A percentile compares a stretch with the other conserved stretches of the same genome.
Evolutionary conservation across 75 land plant species (phyloP).

Genomic region (Adiantum capillusveneris): DNA sequence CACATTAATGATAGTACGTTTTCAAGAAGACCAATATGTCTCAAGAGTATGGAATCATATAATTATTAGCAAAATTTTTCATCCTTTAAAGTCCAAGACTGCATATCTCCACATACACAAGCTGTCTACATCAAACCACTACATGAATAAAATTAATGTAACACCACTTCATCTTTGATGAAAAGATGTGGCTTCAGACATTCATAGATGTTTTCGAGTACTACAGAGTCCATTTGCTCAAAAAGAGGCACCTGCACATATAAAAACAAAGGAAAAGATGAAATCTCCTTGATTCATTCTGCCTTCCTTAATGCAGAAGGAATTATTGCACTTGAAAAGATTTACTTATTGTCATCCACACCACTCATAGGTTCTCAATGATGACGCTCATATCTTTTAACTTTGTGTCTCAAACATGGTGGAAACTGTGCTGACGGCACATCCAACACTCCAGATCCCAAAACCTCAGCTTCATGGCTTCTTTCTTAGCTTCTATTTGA

Average conservation of each 20-base stretch:
- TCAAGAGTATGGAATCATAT: too few relatives aligned
- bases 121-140: too few relatives aligned
- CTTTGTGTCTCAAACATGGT: constrained; percentile 55
- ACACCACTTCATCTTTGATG: constrained; percentile 85
- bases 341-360: constrained; percentile 62
- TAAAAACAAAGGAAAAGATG: not conserved
- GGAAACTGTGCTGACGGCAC: constrained; percentile 80
- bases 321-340: too few relatives aligned
- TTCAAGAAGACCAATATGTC: too few relatives aligned
- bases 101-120: too few relatives aligned
- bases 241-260: constrained; percentile 70
- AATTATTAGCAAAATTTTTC: too few relatives aligned
- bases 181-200: constrained; percentile 64
- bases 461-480: constrained; percentile 61
- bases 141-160: too few relatives aligned
- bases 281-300: not conserved
- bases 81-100: too few relatives aligned
- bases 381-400: constrained; percentile 74
- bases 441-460: constrained; percentile 94
- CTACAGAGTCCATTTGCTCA: constrained; percentile 68
- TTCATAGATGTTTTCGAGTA: constrained; percentile 88
- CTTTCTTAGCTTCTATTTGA: constrained; percentile 71
- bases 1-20: too few relatives aligned
- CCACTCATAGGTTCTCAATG: constrained; percentile 64
- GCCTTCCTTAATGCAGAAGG: too few relatives aligned